Evolutionary conservation across 345 rosid genomes (phyloP).

Genomic region (Brassica rapa): DNA sequence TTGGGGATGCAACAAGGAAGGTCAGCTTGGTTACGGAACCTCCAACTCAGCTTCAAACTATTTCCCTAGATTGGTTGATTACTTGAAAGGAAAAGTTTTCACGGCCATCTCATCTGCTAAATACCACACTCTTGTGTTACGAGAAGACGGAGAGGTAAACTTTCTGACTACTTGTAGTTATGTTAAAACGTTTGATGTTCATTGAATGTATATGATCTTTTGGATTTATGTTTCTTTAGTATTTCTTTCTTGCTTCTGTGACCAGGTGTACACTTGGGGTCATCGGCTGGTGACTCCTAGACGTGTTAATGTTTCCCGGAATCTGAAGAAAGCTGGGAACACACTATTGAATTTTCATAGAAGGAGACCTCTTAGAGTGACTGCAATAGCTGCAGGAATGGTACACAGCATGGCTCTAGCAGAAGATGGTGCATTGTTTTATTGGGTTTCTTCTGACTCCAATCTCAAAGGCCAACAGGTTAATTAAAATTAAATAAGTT

Average conservation of each 20-base stretch:
- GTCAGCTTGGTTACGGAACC: conserved; percentile 99
- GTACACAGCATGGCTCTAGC: conserved; percentile 88
- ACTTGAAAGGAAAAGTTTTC: conserved; percentile 77
- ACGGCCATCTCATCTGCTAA: conserved; percentile 73
- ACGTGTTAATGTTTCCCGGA: conserved; percentile 73
- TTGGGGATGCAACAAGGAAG: conserved; percentile 98
- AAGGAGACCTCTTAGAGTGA: conserved; percentile 63
- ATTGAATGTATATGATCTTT: background rate
- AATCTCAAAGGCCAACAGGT: conserved; percentile 94
- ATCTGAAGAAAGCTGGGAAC: conserved; percentile 70
- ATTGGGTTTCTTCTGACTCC: conserved; percentile 90
- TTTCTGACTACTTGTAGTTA: background rate
- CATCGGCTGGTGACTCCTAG: conserved; percentile 93
- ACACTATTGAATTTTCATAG: conserved; percentile 76
- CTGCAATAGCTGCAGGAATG: conserved; percentile 91
- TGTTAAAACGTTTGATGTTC: background rate
- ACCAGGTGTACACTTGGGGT: conserved; percentile 93
- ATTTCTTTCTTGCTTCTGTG: conserved; percentile 33
- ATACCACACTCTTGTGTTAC: conserved; percentile 81
- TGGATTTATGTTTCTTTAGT: conserved; percentile 24
- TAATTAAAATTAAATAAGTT: background rate
- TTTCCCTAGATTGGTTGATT: conserved; percentile 90
- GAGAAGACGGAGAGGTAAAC: conserved; percentile 88
- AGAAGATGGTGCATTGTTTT: conserved; percentile 90
- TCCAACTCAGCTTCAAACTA: conserved; percentile 97